Conservation (phyloP, 1,284 basidiomycete genomes). For the Apiotrichum montevideense region DNA sequence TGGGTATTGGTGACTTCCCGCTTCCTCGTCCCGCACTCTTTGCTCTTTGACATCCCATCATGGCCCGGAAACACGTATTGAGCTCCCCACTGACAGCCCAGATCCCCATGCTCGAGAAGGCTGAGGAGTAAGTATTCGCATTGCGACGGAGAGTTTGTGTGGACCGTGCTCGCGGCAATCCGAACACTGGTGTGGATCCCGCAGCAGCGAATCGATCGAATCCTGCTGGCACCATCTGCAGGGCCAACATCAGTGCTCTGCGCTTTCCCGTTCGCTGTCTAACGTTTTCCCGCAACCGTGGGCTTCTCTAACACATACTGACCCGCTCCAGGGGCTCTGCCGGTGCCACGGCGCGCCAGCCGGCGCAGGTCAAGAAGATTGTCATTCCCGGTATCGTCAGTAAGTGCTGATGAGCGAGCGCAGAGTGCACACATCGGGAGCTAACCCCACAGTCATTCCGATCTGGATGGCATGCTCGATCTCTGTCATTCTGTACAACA, state of each 20-base stretch:
- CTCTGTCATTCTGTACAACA: slow-evolving; percentile 94
- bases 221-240: too few species aligned
- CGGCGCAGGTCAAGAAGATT: slow-evolving; percentile 43
- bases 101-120: slow-evolving; percentile 16
- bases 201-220: too few species aligned
- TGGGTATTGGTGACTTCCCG: too few species aligned
- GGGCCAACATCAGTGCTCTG: too few species aligned
- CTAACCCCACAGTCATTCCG: slow-evolving; percentile 37
- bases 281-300: too few species aligned
- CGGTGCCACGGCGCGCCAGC: not conserved
- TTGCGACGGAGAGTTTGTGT: not conserved
- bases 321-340: not conserved
- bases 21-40: too few species aligned
- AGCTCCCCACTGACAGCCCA: slow-evolving; percentile 1
- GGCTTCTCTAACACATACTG: too few species aligned
- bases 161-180: too few species aligned
- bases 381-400: slow-evolving; percentile 45
- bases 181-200: not conserved
- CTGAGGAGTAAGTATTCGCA: slow-evolving; percentile 15
- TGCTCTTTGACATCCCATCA: too few species aligned
- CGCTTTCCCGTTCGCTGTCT: too few species aligned
- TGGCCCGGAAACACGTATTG: too few species aligned
- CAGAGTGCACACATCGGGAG: not conserved
- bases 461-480: slow-evolving; percentile 77
- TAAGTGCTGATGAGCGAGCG: slow-evolving; percentile 19